A percentile compares a stretch with the other conserved stretches of the same genome.
Conservation (phyloP, 768 basidiomycete species). For the Exsudoporus frostii region DNA sequence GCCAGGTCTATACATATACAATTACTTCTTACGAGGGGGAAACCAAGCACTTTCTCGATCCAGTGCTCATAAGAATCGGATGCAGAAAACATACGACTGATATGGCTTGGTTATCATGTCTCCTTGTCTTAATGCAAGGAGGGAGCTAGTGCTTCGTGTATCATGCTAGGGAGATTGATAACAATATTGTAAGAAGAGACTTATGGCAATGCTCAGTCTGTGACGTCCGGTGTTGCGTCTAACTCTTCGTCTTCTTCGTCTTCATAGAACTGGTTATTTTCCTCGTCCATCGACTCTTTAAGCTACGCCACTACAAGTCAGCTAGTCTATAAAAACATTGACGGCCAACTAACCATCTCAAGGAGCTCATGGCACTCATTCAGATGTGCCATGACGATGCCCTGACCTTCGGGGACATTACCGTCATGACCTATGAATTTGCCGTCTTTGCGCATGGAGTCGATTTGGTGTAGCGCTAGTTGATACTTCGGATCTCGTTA, state of each 20-base stretch:
- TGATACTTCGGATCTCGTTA: slow-evolving; percentile 62
- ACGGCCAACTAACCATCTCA: slow-evolving; percentile 68
- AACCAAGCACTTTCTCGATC: not conserved
- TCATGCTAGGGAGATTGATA: not conserved
- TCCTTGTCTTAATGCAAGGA: not conserved
- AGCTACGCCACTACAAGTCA: slow-evolving; percentile 36
- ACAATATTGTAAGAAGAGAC: not conserved
- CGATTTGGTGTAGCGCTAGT: slow-evolving; percentile 92
- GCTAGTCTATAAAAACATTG: not conserved
- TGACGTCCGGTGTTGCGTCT: slow-evolving; percentile 10
- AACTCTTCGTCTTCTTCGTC: slow-evolving; percentile 42
- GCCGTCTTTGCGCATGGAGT: slow-evolving; percentile 88
- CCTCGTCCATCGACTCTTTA: slow-evolving; percentile 80
- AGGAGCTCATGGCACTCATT: slow-evolving; percentile 95
- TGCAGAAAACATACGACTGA: not conserved
- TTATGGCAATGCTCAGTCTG: slow-evolving; percentile 6
- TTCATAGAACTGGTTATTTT: slow-evolving; percentile 54
- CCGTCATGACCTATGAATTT: slow-evolving; percentile 90
- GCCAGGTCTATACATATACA: not conserved
- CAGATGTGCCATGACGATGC: slow-evolving; percentile 91
- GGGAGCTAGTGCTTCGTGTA: not conserved
- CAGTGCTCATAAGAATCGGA: not conserved
- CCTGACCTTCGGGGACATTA: slow-evolving; percentile 91
- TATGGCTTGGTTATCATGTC: not conserved
- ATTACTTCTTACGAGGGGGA: not conserved